A percentile compares a stretch with the other conserved stretches of the same genome.
Conservation (phyloP, 805 yeast species). For the Cyberlindnera maritima region DNA sequence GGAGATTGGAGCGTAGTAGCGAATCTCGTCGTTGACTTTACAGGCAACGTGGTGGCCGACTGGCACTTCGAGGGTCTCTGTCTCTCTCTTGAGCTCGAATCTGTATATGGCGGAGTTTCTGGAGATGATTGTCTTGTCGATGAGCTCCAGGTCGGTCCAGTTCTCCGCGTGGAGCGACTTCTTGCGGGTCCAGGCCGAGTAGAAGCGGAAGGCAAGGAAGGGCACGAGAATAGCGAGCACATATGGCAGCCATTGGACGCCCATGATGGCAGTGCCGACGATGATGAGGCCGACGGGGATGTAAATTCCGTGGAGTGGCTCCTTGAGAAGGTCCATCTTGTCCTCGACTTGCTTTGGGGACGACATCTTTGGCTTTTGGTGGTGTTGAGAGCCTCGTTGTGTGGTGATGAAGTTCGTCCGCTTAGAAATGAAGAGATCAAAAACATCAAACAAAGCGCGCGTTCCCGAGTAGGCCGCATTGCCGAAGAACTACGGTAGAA, state of each 20-base stretch:
- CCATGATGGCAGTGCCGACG: constrained; percentile 51
- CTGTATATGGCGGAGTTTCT: constrained; percentile 71
- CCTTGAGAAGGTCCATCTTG: constrained; percentile 43
- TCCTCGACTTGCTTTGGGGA: constrained; percentile 40
- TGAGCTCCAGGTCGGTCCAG: constrained; percentile 66
- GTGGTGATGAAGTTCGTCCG: neutral
- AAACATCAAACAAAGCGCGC: constrained; percentile 1
- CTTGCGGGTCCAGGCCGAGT: constrained; percentile 36
- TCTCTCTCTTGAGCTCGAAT: constrained; percentile 58
- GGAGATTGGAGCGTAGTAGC: constrained; percentile 77
- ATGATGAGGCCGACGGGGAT: constrained; percentile 64
- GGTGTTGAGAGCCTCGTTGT: too few species aligned
- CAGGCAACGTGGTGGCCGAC: constrained; percentile 77
- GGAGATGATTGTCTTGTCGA: constrained; percentile 71
- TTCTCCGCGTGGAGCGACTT: constrained; percentile 45
- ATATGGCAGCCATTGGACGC: constrained; percentile 43
- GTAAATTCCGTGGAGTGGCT: constrained; percentile 73
- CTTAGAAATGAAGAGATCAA: neutral
- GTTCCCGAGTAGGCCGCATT: neutral
- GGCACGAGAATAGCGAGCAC: constrained; percentile 38
- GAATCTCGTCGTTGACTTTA: constrained; percentile 40
- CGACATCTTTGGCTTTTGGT: constrained; percentile 10
- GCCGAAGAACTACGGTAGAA: too few species aligned
- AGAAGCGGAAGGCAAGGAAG: constrained; percentile 35
- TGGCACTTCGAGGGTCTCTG: constrained; percentile 63